Percentiles rank a stretch among this genome's conserved stretches.
Conservation (phyloP, 306 rosid genomes). For the Crataegus laevigata region DNA sequence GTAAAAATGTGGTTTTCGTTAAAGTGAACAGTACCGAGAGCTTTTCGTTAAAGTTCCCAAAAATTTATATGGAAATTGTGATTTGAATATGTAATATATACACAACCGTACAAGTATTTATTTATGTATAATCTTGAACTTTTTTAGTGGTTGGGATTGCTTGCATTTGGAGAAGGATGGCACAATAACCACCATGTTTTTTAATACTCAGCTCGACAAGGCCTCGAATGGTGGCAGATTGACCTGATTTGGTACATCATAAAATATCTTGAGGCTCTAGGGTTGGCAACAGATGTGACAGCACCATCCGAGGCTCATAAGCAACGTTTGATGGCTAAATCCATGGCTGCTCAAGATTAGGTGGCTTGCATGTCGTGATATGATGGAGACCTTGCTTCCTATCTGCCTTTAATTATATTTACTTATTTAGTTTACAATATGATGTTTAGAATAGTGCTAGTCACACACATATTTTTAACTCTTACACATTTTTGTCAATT, state of each 20-base stretch:
- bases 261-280: conserved; percentile 48
- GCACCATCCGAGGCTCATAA: conserved; percentile 47
- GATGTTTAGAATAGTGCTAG: too few relatives aligned
- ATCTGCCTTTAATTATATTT: too few relatives aligned
- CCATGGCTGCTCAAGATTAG: background rate
- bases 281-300: conserved; percentile 71
- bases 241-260: conserved; percentile 75
- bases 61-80: background rate
- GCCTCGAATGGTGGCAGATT: conserved; percentile 84
- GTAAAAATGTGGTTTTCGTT: too few relatives aligned
- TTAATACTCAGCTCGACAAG: conserved; percentile 82
- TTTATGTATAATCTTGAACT: background rate
- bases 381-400: too few relatives aligned
- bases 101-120: background rate
- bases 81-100: background rate
- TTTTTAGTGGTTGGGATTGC: conserved; percentile 62
- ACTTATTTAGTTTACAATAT: too few relatives aligned
- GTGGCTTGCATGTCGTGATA: too few relatives aligned
- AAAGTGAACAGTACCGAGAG: too few relatives aligned
- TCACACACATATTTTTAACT: too few relatives aligned
- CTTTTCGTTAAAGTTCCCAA: too few relatives aligned
- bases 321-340: conserved; percentile 22
- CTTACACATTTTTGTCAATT: too few relatives aligned
- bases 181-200: conserved; percentile 93
- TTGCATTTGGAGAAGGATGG: conserved; percentile 89